Conservation (phyloP, 371 early-diverging fungal genomes). For the Circinella umbellata region DNA sequence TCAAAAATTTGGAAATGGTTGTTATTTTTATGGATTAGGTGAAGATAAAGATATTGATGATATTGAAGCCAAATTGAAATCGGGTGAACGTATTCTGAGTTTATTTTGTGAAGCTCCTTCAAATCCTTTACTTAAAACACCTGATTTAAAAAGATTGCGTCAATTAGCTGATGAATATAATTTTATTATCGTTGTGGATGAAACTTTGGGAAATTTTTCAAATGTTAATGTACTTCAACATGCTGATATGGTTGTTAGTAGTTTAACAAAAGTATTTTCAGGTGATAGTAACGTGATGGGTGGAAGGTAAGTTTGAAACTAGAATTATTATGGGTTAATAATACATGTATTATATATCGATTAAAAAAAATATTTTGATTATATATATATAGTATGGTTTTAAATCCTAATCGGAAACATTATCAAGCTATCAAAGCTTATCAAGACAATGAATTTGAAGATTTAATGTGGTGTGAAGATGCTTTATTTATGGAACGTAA, state of each 20-base stretch:
- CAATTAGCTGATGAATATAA: slow-evolving; percentile 76
- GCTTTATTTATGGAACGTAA: slow-evolving; percentile 94
- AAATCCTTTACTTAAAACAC: slow-evolving; percentile 89
- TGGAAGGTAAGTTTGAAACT: slow-evolving; percentile 66
- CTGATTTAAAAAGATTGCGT: slow-evolving; percentile 77
- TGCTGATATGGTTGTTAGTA: slow-evolving; percentile 91
- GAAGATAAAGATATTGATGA: slow-evolving; percentile 72
- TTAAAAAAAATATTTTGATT: not conserved
- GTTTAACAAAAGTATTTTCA: slow-evolving; percentile 92
- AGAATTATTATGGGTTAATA: too few relatives aligned
- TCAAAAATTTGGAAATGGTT: slow-evolving; percentile 91
- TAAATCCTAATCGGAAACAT: slow-evolving; percentile 76
- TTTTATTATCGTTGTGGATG: slow-evolving; percentile 89
- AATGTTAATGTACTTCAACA: slow-evolving; percentile 79
- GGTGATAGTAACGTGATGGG: slow-evolving; percentile 98
- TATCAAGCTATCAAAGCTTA: slow-evolving; percentile 61
- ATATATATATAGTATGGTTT: slow-evolving; percentile 62
- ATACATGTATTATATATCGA: not conserved
- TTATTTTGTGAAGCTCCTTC: slow-evolving; percentile 94
- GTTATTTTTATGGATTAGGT: slow-evolving; percentile 86
- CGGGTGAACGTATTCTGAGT: slow-evolving; percentile 70
- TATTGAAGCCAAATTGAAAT: slow-evolving; percentile 64
- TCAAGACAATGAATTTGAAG: slow-evolving; percentile 70
- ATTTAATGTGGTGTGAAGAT: slow-evolving; percentile 91
- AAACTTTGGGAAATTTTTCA: slow-evolving; percentile 92